phyloP scores from a whole-genome alignment of 306 rosid genomes.

The Echinosophora koreensis region DNA sequence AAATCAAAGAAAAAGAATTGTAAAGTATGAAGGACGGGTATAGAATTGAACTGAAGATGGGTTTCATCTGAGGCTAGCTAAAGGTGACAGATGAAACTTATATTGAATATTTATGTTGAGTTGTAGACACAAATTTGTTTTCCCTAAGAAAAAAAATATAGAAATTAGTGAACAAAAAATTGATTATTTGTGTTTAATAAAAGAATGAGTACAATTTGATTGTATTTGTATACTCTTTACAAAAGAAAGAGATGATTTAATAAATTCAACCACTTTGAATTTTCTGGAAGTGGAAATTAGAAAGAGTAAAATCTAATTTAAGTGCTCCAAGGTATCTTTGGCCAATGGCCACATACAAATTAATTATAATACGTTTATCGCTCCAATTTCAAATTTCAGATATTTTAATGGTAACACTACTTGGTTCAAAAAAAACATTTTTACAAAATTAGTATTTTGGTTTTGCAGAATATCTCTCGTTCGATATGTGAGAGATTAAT shows the following conservation, averaged over 20 bases:
- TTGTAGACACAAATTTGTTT: no score
- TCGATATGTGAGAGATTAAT: no score
- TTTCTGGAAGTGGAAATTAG: background rate
- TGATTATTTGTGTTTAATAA: background rate
- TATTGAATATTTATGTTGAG: no score
- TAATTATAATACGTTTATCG: background rate
- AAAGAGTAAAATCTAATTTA: background rate
- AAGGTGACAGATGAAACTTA: background rate
- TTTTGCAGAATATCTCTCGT: no score
- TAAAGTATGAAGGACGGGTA: no score
- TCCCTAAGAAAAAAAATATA: background rate
- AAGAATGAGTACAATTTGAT: background rate
- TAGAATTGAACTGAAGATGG: background rate
- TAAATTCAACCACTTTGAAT: background rate
- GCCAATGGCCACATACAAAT: background rate
- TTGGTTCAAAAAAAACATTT: no score
- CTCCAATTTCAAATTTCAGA: background rate
- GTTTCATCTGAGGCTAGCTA: background rate
- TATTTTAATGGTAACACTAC: background rate
- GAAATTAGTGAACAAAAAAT: conserved; percentile 10
- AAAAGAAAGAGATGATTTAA: background rate
- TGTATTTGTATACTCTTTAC: background rate
- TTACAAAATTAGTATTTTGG: no score
- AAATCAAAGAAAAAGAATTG: background rate
- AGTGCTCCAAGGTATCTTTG: background rate